Base-by-base conservation (phyloP, 208 protist genomes). In the Leishmania aethiopica region DNA sequence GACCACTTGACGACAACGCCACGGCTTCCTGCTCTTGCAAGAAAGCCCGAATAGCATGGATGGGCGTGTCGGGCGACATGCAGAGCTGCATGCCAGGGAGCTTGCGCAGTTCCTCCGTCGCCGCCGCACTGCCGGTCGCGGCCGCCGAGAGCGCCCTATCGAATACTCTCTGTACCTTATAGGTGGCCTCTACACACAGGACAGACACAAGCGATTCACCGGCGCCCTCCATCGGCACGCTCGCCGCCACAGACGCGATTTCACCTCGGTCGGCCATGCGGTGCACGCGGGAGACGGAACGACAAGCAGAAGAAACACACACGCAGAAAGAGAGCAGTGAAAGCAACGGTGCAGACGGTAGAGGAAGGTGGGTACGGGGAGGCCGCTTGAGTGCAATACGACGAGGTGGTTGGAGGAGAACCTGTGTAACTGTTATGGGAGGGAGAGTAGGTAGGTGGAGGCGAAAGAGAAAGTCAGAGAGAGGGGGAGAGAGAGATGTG, bases 171-270 rank as follows among this genome's bases (percentile, higher is more conserved):
- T 84, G 81, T 57, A 70, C 37, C 13, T 66, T 75, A 55, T 70
- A 10, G 42, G 75, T 80, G 47, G 70, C 75, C 76, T 84, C 76
- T 49, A 84, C 70, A 22, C 81, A 84, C 15, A 85, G 77, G 8
- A 85, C 71, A 13, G 71, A 55, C 4, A 81, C 71, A 2, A 81
- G 82, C 22, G 77, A 35, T 64, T 77, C 77, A 45, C 25, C 59
- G 67, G 17, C 62, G n/a, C 6, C 51, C 6, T 60, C 69, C 37
- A 59, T n/a, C 35, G 69, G 81, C 37, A 59, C 81, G 59, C 37
- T n/a, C 57, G 49, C 45, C 75, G 80, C 53, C 81, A 84, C 78
- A 77, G 32, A 72, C 82, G 69, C 77, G 77, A 85, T 85, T 66
- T 85, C 71, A 47, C 57, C 25, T 32, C 35, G 28, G 42, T 76